Conservation (phyloP, 2,329 filamentous ascomycete species). For the Helotiales sp. region DNA sequence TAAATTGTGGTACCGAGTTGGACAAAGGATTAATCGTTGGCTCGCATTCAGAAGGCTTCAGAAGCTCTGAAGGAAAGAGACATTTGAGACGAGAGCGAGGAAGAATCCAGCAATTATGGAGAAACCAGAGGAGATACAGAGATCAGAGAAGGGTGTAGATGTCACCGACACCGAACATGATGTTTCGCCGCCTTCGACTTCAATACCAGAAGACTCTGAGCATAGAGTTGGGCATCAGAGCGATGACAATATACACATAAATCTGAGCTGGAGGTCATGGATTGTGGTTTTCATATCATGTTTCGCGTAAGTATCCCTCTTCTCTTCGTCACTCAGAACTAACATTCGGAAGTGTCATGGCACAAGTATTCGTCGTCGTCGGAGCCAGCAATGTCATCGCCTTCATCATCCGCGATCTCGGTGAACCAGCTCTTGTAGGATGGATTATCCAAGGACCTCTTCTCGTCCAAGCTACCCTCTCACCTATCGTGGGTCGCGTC, state of each 20-base stretch:
- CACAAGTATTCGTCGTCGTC: conserved; percentile 56
- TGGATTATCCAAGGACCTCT: conserved; percentile 60
- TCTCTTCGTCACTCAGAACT: neutral
- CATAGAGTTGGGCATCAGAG: neutral
- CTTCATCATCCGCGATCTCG: conserved; percentile 56
- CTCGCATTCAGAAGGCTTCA: no score
- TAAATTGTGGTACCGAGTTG: no score
- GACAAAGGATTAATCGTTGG: no score
- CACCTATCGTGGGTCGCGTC: conserved; percentile 55
- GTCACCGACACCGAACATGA: neutral
- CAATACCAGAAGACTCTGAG: neutral
- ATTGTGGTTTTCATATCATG: conserved; percentile 49
- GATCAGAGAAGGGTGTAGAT: neutral
- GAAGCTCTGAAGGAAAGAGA: neutral
- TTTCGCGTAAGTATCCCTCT: conserved; percentile 41
- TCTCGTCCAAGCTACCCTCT: conserved; percentile 57
- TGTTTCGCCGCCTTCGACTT: neutral
- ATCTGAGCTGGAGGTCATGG: conserved; percentile 57
- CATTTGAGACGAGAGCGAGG: neutral
- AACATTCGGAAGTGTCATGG: conserved; percentile 42
- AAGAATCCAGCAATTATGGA: neutral
- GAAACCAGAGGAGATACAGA: neutral
- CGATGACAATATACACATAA: conserved; percentile 41
- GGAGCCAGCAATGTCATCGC: conserved; percentile 56
- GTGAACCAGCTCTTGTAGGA: conserved; percentile 48